Conservation (phyloP, 495 filamentous ascomycete genomes). For the Sphaerosporella brunnea region DNA sequence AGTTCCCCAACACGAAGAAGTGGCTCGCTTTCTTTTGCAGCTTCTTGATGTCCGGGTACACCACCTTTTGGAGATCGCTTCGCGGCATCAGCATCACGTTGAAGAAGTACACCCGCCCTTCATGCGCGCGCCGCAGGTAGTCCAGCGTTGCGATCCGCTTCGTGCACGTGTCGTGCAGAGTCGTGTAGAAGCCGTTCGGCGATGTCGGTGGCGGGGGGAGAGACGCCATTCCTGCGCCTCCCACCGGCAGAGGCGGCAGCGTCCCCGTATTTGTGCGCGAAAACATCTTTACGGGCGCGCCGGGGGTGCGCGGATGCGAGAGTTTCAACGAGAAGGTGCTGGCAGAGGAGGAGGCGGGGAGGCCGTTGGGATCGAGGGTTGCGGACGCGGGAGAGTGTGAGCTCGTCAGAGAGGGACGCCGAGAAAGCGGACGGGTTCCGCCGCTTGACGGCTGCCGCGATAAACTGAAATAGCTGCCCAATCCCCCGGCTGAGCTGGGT, state of each 20-base stretch:
- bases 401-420: not conserved
- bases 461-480: conserved; percentile 23
- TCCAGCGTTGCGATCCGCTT: conserved; percentile 94
- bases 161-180: conserved; percentile 72
- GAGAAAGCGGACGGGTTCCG: not conserved
- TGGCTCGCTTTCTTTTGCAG: conserved; percentile 54
- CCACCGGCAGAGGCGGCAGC: not conserved
- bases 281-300: not conserved
- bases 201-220: conserved; percentile 26
- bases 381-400: not conserved
- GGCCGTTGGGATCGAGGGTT: not conserved
- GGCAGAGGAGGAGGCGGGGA: not conserved
- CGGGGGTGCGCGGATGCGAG: not conserved
- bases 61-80: conserved; percentile 56
- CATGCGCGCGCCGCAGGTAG: conserved; percentile 84
- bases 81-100: conserved; percentile 86
- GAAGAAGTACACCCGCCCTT: conserved; percentile 93
- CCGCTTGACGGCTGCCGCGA: conserved; percentile 8
- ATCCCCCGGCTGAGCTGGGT: conserved; percentile 12
- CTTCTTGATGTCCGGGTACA: conserved; percentile 68
- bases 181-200: conserved; percentile 53
- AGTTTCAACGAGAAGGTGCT: conserved; percentile 4
- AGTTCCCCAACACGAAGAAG: conserved; percentile 81
- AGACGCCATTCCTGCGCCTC: not conserved
- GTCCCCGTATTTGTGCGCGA: not conserved